Evolutionary conservation across 306 rosid species (phyloP).

Genomic region (Trifolium dubium): DNA sequence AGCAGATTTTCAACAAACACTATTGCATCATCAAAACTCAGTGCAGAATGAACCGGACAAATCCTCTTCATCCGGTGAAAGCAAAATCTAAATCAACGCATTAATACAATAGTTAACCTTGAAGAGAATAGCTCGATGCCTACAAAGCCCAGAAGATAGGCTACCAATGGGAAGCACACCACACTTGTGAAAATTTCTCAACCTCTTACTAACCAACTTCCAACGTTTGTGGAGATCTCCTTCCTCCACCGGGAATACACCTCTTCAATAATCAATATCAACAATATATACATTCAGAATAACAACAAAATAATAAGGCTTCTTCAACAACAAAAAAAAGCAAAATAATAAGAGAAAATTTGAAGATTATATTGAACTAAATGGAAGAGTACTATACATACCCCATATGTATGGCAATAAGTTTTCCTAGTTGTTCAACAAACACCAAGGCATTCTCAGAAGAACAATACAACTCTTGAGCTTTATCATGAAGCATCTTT

Average conservation of each 20-base stretch:
- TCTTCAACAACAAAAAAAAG: neutral
- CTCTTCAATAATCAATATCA: constrained; percentile 55
- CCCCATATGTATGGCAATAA: constrained; percentile 95
- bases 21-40: constrained; percentile 13
- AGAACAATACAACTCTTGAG: constrained; percentile 74
- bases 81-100: constrained; percentile 1
- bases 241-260: constrained; percentile 78
- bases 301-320: neutral
- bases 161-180: constrained; percentile 89
- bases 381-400: constrained; percentile 30
- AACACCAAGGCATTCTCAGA: constrained; percentile 68
- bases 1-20: constrained; percentile 20
- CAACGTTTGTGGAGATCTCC: constrained; percentile 84
- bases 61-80: neutral
- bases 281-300: constrained; percentile 26
- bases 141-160: constrained; percentile 85
- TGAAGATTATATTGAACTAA: neutral
- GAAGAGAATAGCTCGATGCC: constrained; percentile 98
- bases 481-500: constrained; percentile 87
- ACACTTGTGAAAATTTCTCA: constrained; percentile 79
- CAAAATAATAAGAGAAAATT: neutral
- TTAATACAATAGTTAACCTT: constrained; percentile 63
- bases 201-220: constrained; percentile 79
- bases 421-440: constrained; percentile 91
- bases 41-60: constrained; percentile 17